Evolutionary conservation across 371 early-diverging fungal genomes (phyloP), one percentile per base, ranked within the genome.

Genomic region (Syncephalastrum sp.): DNA sequence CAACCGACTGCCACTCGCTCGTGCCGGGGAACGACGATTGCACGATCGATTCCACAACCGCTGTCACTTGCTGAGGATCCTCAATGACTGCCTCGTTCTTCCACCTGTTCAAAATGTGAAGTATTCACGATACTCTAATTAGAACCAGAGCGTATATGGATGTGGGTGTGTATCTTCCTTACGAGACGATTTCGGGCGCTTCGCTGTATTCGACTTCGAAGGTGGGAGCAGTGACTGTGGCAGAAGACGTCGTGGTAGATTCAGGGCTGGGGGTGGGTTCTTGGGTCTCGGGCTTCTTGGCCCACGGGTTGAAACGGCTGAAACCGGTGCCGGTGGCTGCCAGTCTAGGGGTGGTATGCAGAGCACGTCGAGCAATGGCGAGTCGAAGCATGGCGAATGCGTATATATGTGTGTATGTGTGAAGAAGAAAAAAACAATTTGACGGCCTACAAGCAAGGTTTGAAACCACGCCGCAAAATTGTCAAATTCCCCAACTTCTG

Each of bases 271-370:
- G 51, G 43, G 43, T 41, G 8, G 59, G 52, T 54, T 42, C 49
- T 48, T 59, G 45, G 46, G 52, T 15, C 53, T 57, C 46, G 4
- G 57, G 24, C 29, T 71, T 70, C 46, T 70, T 74, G 17, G 79
- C 79, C 74, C 75, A 78, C 23, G 79, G 79, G 52, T 78, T 78
- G 42, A 75, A 67, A 23, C 68, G 67, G 24, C 74, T 66, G 42
- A 75, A 71, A 5, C 71, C 58, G 16, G 68, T 65, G 21, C 53
- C 62, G 23, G 54, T 53, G 17, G 63, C 72, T 19, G 66, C 54
- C 43, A 50, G 27, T 38, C 48, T 50, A n/a, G 53, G 46, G 14
- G 69, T 56, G 42, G 64, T 66, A 23, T 67, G 64, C 13, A 70
- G 47, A 19, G 54, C 61, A 42, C 67, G 60, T 50, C 13, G 43